Conservation (phyloP, 73 alveolate genomes). For the Uronychia setigera region DNA sequence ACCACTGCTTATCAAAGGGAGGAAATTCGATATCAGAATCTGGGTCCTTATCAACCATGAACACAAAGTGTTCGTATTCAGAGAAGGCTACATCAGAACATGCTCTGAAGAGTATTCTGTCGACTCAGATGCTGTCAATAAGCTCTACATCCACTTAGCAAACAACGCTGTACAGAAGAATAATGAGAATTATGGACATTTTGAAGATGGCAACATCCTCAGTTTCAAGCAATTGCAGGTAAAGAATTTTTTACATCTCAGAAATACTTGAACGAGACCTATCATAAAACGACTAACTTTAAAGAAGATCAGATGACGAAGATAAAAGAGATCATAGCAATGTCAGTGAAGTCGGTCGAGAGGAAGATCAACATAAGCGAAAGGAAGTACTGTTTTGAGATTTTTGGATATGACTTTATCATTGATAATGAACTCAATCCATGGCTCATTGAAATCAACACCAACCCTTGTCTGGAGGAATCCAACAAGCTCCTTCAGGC, state of each 20-base stretch:
- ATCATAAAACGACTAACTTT: slow-evolving; percentile 4
- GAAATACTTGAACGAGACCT: neutral
- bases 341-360: slow-evolving; percentile 17
- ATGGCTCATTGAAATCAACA: slow-evolving; percentile 42
- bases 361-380: slow-evolving; percentile 34
- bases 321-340: slow-evolving; percentile 19
- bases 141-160: slow-evolving; percentile 77
- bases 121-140: slow-evolving; percentile 37
- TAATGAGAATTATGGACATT: slow-evolving; percentile 85
- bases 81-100: slow-evolving; percentile 94
- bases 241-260: slow-evolving; percentile 26
- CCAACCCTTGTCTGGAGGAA: slow-evolving; percentile 53
- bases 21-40: slow-evolving; percentile 93
- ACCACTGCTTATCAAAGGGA: slow-evolving; percentile 80
- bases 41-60: slow-evolving; percentile 92
- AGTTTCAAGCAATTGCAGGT: slow-evolving; percentile 64
- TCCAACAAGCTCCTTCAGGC: slow-evolving; percentile 21
- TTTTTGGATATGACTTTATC: slow-evolving; percentile 55
- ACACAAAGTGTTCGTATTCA: slow-evolving; percentile 79
- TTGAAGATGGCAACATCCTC: slow-evolving; percentile 92
- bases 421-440: slow-evolving; percentile 10
- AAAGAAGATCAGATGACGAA: slow-evolving; percentile 9
- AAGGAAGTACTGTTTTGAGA: slow-evolving; percentile 34
- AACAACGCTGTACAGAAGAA: slow-evolving; percentile 78
- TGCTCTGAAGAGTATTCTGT: slow-evolving; percentile 72